These are phyloP conservation scores for Penicillium thymicola DNA, from an alignment of 2,329 filamentous ascomycete species.

Conservation along the genomic window DNA sequence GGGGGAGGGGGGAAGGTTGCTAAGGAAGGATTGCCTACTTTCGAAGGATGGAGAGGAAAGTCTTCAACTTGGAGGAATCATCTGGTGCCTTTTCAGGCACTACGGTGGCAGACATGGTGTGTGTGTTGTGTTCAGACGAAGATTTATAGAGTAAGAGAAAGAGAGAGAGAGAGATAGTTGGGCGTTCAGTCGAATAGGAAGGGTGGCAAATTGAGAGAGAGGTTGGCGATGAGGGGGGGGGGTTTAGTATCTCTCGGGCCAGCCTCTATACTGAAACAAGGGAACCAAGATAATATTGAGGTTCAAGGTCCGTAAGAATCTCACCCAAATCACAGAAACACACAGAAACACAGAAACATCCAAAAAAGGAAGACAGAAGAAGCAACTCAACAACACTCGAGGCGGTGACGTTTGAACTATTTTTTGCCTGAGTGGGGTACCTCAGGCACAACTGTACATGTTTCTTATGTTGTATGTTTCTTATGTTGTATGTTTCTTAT, in stretches of 20 bases:
- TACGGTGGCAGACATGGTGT: conserved; percentile 31
- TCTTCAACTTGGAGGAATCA: conserved; percentile 84
- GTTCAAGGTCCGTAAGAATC: not conserved
- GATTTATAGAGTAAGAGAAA: not conserved
- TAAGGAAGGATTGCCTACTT: conserved; percentile 59
- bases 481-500: not conserved
- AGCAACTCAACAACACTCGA: not conserved
- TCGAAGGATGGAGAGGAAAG: conserved; percentile 80
- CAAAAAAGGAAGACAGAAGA: not conserved
- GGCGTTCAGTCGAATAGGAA: not conserved
- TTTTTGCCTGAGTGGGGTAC: conserved; percentile 7
- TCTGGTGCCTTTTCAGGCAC: conserved; percentile 59
- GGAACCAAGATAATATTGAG: not conserved
- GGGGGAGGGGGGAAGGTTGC: too few relatives aligned
- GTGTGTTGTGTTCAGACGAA: not conserved
- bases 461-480: not conserved
- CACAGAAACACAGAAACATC: not conserved
- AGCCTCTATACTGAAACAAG: conserved; percentile 1
- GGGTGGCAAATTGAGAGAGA: conserved; percentile 3
- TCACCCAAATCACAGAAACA: not conserved
- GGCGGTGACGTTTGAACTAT: conserved; percentile 11
- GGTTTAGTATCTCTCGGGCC: not conserved
- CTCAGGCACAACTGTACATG: not conserved
- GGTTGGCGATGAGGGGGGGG: not conserved
- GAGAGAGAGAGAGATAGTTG: not conserved